Evolutionary conservation across 805 yeast genomes (phyloP).

Genomic region (Torulaspora maleeae): DNA sequence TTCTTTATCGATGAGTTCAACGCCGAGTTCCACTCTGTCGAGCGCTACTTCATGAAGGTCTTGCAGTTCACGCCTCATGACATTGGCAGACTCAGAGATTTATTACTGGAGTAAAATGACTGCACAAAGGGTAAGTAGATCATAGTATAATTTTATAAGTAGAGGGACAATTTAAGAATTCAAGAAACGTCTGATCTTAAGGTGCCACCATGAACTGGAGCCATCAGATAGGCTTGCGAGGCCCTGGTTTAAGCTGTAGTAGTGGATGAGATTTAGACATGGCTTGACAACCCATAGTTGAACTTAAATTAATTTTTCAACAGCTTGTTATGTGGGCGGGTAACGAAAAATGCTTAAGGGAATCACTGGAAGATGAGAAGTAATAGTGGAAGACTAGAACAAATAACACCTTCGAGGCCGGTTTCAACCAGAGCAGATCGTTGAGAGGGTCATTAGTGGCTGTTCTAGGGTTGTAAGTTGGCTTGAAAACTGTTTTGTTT

Average conservation of each 20-base stretch:
- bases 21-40: slow-evolving; percentile 50
- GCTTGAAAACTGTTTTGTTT: not conserved
- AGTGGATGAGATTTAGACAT: no score
- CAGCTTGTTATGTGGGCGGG: not conserved
- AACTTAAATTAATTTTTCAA: not conserved
- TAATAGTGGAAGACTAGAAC: not conserved
- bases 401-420: not conserved
- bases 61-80: slow-evolving; percentile 47
- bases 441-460: not conserved
- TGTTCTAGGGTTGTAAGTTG: not conserved
- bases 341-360: slow-evolving; percentile 5
- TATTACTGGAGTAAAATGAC: slow-evolving; percentile 26
- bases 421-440: not conserved
- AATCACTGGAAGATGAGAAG: slow-evolving; percentile 3
- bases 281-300: not conserved
- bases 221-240: no score
- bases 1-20: slow-evolving; percentile 53
- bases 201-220: no score
- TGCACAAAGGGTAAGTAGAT: not conserved
- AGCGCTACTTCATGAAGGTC: slow-evolving; percentile 41
- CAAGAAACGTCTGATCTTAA: not conserved
- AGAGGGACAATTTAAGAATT: not conserved
- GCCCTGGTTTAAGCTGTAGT: no score
- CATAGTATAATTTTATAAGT: not conserved
- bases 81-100: slow-evolving; percentile 35